Base-by-base conservation (phyloP, 148 eudicot species). In the Camellia lanceoleosa region DNA sequence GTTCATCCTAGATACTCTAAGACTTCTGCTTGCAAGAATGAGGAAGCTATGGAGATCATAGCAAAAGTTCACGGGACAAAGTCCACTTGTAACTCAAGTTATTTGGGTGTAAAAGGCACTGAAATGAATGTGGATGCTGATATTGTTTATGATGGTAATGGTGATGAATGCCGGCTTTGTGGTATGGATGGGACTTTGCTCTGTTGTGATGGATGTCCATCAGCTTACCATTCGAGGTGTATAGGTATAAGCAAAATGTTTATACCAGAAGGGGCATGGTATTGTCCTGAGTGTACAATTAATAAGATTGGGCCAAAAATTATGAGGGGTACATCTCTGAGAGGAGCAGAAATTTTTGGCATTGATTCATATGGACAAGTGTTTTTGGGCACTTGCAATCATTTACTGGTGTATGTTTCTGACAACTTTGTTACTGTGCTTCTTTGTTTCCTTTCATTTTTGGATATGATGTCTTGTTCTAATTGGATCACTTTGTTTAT, bases 141-240 rank as follows among this genome's bases (percentile, higher is more conserved):
- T 83, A 86, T 75, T 69, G 92, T 79, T 41, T 84, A 86, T 62
- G 97, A 93, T 81, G 90, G 86, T 64, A 96, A 96, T 84, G 86
- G 90, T 78, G 98, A 93, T 85, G 99, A 96, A 73, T 96, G 99
- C 81, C 87, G 88, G 78, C 89, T 96, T 75, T 96, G 99, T 91
- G 97, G 98, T 78, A 96, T 93, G 97, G 99, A 93, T 54, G 99
- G 99, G 67, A 86, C 89, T 67, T 90, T 96, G 78, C 85, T 96
- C 79, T 96, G 99, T 77, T 96, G 97, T 86, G 99, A 96, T 89
- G 99, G 98, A 41, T 96, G 97, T 58, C 99, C 99, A 16, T 89
- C 93, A 76, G 91, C 99, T 52, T 96, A 96, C 86, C 99, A 96
- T 81, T 88, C 98, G 54, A 93, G 99, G 84, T 96, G 99, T 80